These are phyloP conservation scores for Primulina tabacum DNA, from an alignment of 257 asterid species.

Conservation along the genomic window DNA sequence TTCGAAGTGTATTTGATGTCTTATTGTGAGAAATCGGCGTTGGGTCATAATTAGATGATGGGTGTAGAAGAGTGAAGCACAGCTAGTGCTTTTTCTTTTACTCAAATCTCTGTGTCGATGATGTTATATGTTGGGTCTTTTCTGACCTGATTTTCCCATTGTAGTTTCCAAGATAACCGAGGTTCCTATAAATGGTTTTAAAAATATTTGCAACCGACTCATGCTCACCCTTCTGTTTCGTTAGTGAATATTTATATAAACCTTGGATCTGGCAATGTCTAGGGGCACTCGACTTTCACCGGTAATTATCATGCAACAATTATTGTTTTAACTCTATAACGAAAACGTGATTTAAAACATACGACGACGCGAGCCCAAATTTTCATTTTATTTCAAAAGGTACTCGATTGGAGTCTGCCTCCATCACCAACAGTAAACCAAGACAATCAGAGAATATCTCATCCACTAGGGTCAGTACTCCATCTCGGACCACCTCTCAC, in stretches of 20 bases:
- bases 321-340: no score
- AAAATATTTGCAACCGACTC: not conserved
- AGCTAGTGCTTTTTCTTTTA: not conserved
- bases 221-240: no score
- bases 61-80: not conserved
- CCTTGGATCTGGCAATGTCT: not conserved
- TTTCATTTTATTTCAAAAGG: no score
- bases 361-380: no score
- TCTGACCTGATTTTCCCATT: not conserved
- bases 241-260: not conserved
- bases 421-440: no score
- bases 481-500: no score
- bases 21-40: not conserved
- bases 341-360: no score
- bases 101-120: not conserved
- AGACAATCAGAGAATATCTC: no score
- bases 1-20: not conserved
- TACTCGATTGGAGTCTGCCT: no score
- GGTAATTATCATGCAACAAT: no score
- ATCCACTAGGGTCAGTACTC: no score
- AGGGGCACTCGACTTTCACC: no score
- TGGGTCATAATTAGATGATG: not conserved
- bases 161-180: not conserved
- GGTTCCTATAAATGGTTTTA: not conserved
- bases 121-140: not conserved